phyloP scores from a whole-genome alignment of 75 land plant species.

The Sequoiadendron giganteum region DNA sequence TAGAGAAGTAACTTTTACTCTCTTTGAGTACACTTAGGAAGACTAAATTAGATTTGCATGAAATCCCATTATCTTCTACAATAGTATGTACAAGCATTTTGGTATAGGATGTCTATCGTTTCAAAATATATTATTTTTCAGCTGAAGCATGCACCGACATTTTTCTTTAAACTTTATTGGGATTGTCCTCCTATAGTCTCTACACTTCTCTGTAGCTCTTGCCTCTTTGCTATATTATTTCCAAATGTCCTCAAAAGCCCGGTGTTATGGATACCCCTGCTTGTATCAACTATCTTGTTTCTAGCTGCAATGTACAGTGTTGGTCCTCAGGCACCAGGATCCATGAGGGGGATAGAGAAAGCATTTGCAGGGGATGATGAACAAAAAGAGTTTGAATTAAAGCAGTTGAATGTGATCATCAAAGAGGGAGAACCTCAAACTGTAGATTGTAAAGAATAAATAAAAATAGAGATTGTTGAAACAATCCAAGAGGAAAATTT shows the following conservation, averaged over 20 bases:
- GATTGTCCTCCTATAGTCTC: background rate
- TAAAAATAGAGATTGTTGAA: background rate
- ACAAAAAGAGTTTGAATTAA: background rate
- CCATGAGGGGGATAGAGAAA: background rate
- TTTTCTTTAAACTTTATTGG: background rate
- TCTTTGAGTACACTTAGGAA: no score
- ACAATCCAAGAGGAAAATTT: background rate
- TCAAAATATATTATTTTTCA: background rate
- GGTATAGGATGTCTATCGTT: background rate
- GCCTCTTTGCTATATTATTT: background rate
- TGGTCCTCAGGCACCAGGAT: background rate
- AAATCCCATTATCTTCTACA: no score
- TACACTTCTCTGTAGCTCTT: background rate
- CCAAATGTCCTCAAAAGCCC: background rate
- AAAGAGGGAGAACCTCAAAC: background rate
- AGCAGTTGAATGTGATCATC: background rate
- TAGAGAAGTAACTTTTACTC: no score
- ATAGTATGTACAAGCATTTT: no score
- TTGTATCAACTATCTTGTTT: constrained; percentile 3
- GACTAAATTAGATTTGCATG: no score
- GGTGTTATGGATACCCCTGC: background rate
- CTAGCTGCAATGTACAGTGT: background rate
- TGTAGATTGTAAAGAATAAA: background rate
- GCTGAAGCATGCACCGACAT: background rate
- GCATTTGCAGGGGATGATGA: background rate